Evolutionary conservation across 306 rosid species (phyloP), one percentile per base, ranked within the genome.

Genomic region (Phaseolus lunatus): DNA sequence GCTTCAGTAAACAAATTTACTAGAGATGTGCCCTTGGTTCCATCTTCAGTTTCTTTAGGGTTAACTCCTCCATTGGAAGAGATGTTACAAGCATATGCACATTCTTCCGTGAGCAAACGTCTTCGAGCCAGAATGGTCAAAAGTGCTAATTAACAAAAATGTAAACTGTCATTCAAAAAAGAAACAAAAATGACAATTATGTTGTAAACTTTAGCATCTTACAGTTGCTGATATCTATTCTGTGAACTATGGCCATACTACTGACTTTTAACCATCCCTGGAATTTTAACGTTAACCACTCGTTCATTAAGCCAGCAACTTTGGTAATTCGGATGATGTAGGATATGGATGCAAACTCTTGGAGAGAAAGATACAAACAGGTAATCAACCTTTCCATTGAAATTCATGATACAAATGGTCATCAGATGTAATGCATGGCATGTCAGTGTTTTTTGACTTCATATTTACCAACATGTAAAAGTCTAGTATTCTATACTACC

Each of bases 1-100:
- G 98, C 98, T 84, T 95, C 98, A 9, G 93, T 87, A 62, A 95
- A 90, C 79, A 87, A 80, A 68, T 77, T 64, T 81, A 80, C 85
- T 77, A 92, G 88, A 79, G 86, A 73, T 67, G 83, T 75, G 53
- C 64, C 88, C 57, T 84, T 86, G 62, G 62, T 64, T 73, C 77
- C 86, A 64, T 82, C 89, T 18, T 85, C 88, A 39, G 72, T 64
- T 63, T 70, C 85, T 57, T 67, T 65, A 29, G 58, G 72, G 78
- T 79, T 81, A 80, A 78, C 85, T 59, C 78, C 87, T 70, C 83
- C 90, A 43, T 62, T 70, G 31, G 72, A 80, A 82, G 67, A 56
- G 79, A 84, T 66, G 84, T 73, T 43, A 78, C 45, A 73, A 70
- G 44, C 84, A 78, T 72, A 78, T 86, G 86, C 82, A 84, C 58